Base-by-base conservation (phyloP, 371 early-diverging fungal species). In the Cladochytrium tenue region DNA sequence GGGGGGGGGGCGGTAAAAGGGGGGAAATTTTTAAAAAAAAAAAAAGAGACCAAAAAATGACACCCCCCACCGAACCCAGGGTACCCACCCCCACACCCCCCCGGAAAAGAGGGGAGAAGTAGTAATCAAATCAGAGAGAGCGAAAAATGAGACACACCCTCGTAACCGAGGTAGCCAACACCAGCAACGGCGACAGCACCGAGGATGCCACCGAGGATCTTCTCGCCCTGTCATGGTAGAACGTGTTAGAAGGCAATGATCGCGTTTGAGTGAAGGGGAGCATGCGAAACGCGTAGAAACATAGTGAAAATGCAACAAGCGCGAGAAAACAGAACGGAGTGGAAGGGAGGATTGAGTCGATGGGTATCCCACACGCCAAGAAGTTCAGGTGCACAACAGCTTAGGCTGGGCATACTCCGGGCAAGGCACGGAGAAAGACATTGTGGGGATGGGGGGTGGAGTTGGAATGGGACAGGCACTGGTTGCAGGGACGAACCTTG, bases 131-230 rank as follows among this genome's bases (percentile, higher is more conserved):
- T 10, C 7, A 43, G 13, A 7, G 43, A 7, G 43, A 7, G 43
- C 43, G 43, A 7, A 20, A 43, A 7, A 43, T 20, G 25, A 10
- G 7, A 7, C 50, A 51, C 27, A 61, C 13, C 63, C 56, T 51
- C 26, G 62, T 61, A 61, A 28, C 27, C 62, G 32, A 61, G 62
- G 51, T 50, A 50, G 28, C 62, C 62, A 25, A 30, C 62, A 27
- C 62, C 62, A 17, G 62, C 62, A 32, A 61, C 31, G 51, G 62
- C 62, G 30, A 61, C 62, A 51, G 62, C 62, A 20, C 51, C 62
- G 62, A 61, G 51, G 43, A 43, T 43, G 43, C 43, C 43, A 43
- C 43, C 43, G 43, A 43, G 43, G 7, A 43, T 20, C 20, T 43
- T 43, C 43, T 43, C 43, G 43, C 43, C 43, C 43, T 43, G 43